phyloP scores from a whole-genome alignment of 192 early-diverging fungal species.

The Irineochytrium annulatum region DNA sequence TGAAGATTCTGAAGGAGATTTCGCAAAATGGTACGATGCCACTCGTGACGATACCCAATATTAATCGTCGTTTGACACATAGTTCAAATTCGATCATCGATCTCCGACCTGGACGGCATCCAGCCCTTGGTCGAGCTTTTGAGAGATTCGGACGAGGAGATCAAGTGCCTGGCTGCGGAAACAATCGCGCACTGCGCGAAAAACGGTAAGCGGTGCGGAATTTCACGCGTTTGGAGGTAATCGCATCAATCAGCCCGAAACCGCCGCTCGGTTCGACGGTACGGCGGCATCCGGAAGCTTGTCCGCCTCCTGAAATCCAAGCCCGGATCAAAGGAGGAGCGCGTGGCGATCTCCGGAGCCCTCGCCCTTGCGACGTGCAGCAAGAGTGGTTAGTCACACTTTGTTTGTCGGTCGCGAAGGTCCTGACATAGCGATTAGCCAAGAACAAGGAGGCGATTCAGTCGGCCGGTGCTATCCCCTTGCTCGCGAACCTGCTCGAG shows the following conservation, averaged over 20 bases:
- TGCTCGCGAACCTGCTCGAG: conserved; percentile 56
- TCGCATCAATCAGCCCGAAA: conserved; percentile 49
- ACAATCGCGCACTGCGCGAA: conserved; percentile 63
- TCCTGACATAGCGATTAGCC: conserved; percentile 8
- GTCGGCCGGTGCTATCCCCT: conserved; percentile 51
- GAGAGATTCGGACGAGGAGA: conserved; percentile 48
- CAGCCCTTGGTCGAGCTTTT: conserved; percentile 57
- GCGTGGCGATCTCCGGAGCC: conserved; percentile 57
- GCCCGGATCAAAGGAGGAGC: conserved; percentile 42
- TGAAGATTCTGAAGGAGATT: conserved; percentile 57
- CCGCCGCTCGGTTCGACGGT: conserved; percentile 49
- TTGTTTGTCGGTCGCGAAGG: no score
- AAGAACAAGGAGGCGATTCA: conserved; percentile 65
- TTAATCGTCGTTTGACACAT: background rate
- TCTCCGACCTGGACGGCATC: conserved; percentile 59
- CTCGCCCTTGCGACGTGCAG: conserved; percentile 55
- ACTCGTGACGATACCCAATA: conserved; percentile 2
- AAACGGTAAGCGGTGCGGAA: conserved; percentile 47
- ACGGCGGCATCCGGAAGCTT: conserved; percentile 56
- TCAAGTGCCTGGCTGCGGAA: conserved; percentile 62
- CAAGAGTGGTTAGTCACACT: conserved; percentile 45
- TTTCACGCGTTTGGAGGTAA: background rate
- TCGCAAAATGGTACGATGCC: conserved; percentile 48
- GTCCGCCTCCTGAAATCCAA: conserved; percentile 51
- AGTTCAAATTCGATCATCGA: conserved; percentile 56